phyloP scores from a whole-genome alignment of 331 rosid genomes.

The Spiraea crenata region DNA sequence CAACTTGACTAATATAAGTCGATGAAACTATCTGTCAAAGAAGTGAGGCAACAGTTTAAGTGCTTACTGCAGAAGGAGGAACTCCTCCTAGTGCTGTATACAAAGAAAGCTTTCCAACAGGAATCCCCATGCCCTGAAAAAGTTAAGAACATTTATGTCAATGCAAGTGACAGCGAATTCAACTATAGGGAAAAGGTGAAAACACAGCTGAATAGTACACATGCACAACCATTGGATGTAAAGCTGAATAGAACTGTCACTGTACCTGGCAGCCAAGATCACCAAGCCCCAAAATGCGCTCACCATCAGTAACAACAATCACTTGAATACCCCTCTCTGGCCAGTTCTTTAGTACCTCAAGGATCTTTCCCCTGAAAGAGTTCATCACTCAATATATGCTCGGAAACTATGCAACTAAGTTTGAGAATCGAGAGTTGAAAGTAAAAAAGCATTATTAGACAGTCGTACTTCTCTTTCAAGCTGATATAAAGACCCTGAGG shows the following conservation, averaged over 20 bases:
- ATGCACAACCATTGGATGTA: neutral
- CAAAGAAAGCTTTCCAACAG: constrained; percentile 93
- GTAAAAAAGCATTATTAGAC: neutral
- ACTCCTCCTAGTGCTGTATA: constrained; percentile 92
- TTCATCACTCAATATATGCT: constrained; percentile 15
- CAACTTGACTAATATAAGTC: neutral
- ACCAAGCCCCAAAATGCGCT: constrained; percentile 94
- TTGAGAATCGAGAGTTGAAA: neutral
- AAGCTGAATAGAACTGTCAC: neutral
- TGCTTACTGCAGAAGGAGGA: constrained; percentile 88
- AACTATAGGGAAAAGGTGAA: neutral
- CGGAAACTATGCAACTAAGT: constrained; percentile 9
- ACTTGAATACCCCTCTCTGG: constrained; percentile 87
- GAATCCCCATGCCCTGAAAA: constrained; percentile 98
- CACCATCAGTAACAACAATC: constrained; percentile 95
- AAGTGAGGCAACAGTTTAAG: neutral
- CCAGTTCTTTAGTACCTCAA: constrained; percentile 93
- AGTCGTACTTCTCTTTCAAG: constrained; percentile 74
- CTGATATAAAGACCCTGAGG: constrained; percentile 98
- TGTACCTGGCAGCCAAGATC: constrained; percentile 97
- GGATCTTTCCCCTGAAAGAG: constrained; percentile 71
- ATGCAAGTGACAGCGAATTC: neutral
- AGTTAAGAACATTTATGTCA: constrained; percentile 14
- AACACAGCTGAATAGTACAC: neutral
- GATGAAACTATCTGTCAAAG: constrained; percentile 1